These are phyloP conservation scores for Lagenidium sp. DNA, from an alignment of 352 stramenopile species.

Conservation along the genomic window DNA sequence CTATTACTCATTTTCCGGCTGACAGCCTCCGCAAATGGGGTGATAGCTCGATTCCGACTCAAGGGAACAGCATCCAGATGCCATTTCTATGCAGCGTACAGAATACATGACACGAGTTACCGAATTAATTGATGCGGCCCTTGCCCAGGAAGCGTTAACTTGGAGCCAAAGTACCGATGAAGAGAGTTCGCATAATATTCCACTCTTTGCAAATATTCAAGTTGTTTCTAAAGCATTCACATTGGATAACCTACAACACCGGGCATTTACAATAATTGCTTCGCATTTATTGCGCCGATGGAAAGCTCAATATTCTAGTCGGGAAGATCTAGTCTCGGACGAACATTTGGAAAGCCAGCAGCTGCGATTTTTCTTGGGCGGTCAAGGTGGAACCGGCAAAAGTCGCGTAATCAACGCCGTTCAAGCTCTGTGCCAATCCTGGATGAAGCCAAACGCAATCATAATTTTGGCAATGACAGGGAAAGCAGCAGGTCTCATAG, in stretches of 20 bases:
- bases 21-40: too few relatives aligned
- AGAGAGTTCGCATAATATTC: too few relatives aligned
- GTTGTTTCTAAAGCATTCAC: too few relatives aligned
- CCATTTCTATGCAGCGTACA: too few relatives aligned
- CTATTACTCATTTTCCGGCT: too few relatives aligned
- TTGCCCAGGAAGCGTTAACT: too few relatives aligned
- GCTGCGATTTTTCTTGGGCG: not conserved
- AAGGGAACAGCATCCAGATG: too few relatives aligned
- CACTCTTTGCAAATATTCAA: too few relatives aligned
- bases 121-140: too few relatives aligned
- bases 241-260: not conserved
- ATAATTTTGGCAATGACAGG: constrained; percentile 4
- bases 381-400: constrained; percentile 1
- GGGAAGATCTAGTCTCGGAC: not conserved
- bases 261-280: not conserved
- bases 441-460: not conserved
- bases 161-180: too few relatives aligned
- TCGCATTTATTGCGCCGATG: not conserved
- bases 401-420: constrained; percentile 3
- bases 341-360: not conserved
- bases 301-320: not conserved
- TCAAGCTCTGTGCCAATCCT: not conserved
- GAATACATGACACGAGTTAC: too few relatives aligned
- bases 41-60: too few relatives aligned
- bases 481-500: constrained; percentile 10